phyloP scores from a whole-genome alignment of 208 protist genomes.

The Wallacemonas sp. region DNA sequence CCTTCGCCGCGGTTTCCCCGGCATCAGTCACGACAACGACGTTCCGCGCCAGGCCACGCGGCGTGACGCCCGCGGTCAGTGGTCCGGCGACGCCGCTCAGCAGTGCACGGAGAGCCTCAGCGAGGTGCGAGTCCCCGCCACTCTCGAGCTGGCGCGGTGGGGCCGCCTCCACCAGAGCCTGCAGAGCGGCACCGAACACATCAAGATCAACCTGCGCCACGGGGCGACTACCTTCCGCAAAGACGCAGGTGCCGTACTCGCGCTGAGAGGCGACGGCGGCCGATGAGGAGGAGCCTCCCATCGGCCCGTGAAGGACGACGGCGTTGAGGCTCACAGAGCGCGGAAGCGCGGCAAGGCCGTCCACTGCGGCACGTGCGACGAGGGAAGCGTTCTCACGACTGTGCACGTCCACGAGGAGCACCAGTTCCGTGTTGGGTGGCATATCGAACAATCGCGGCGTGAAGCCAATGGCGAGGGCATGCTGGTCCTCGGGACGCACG shows the following conservation, averaged over 20 bases:
- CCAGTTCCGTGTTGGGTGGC: constrained; percentile 56
- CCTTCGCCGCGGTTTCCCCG: constrained; percentile 13
- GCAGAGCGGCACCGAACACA: background rate
- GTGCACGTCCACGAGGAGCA: constrained; percentile 70
- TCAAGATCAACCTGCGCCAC: constrained; percentile 14
- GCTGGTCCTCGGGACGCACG: constrained; percentile 4
- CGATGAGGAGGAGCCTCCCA: constrained; percentile 10
- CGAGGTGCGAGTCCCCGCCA: constrained; percentile 26
- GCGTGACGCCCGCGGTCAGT: constrained; percentile 25
- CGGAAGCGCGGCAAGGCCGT: constrained; percentile 31
- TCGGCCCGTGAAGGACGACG: constrained; percentile 32
- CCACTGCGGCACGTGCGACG: constrained; percentile 29
- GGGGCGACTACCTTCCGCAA: constrained; percentile 20
- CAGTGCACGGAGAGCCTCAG: constrained; percentile 31
- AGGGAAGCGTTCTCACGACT: constrained; percentile 13
- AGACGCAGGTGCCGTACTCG: constrained; percentile 15
- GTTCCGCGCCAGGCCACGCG: constrained; percentile 62
- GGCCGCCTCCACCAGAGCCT: constrained; percentile 11
- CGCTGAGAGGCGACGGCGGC: constrained; percentile 1
- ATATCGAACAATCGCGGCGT: constrained; percentile 37
- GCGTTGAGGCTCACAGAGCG: constrained; percentile 46
- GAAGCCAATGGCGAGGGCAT: constrained; percentile 47
- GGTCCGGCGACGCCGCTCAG: constrained; percentile 1
- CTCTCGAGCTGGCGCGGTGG: constrained; percentile 15
- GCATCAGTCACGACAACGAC: constrained; percentile 66